Conservation (phyloP, 345 rosid genomes). For the Hibiscus tridactylites region DNA sequence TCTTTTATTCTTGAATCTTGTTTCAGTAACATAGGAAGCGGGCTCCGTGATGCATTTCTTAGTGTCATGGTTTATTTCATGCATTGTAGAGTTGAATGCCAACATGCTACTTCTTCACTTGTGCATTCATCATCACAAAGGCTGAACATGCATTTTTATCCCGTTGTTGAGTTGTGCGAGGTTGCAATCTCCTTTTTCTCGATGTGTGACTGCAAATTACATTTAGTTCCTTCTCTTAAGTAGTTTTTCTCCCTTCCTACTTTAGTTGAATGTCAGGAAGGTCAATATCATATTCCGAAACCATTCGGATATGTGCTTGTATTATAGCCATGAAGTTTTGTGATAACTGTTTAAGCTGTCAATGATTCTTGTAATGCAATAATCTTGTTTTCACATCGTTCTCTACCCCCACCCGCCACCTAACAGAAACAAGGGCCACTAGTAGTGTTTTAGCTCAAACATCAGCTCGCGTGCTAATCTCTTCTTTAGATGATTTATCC, state of each 20-base stretch:
- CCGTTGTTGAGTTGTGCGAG: not conserved
- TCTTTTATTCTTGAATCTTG: not conserved
- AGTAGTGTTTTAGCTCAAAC: not conserved
- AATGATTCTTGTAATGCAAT: slow-evolving; percentile 14
- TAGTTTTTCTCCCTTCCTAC: not conserved
- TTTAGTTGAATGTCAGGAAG: slow-evolving; percentile 20
- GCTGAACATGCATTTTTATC: not conserved
- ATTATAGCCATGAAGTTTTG: slow-evolving; percentile 30
- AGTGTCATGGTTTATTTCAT: not conserved
- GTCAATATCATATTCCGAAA: slow-evolving; percentile 22
- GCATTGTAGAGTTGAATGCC: not conserved
- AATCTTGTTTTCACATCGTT: slow-evolving; percentile 23
- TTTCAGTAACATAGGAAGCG: not conserved
- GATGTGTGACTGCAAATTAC: not conserved
- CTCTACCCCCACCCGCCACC: not conserved
- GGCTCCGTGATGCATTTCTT: not conserved
- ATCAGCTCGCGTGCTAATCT: not conserved
- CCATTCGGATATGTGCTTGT: slow-evolving; percentile 20
- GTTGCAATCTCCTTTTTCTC: not conserved
- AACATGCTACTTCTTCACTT: not conserved
- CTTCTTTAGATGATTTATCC: not conserved
- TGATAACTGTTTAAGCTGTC: slow-evolving; percentile 23
- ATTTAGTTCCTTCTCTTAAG: slow-evolving; percentile 2
- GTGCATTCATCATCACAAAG: not conserved
- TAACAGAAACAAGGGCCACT: not conserved